Evolutionary conservation across 2,329 filamentous ascomycete species (phyloP).

Genomic region (Fusarium marasasianum): DNA sequence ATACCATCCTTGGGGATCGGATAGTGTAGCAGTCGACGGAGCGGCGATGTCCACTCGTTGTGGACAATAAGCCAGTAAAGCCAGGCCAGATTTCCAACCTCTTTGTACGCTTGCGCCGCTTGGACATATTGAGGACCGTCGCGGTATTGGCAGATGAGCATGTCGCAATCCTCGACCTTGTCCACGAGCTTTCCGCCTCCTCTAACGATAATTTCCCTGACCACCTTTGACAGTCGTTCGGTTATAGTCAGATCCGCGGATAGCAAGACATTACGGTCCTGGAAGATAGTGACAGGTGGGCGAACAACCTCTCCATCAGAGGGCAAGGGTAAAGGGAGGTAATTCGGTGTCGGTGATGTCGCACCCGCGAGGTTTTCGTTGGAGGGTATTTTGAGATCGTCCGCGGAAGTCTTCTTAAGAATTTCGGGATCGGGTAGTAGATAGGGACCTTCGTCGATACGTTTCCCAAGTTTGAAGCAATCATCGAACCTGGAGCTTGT

Average conservation of each 20-base stretch:
- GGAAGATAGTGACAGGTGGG: slow-evolving; percentile 76
- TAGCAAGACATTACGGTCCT: slow-evolving; percentile 80
- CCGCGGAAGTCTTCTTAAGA: slow-evolving; percentile 66
- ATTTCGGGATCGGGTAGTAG: slow-evolving; percentile 86
- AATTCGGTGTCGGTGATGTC: slow-evolving; percentile 59
- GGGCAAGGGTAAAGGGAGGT: slow-evolving; percentile 50
- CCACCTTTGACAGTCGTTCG: slow-evolving; percentile 69
- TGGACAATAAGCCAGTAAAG: slow-evolving; percentile 90
- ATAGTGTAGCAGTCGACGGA: slow-evolving; percentile 87
- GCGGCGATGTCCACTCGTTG: slow-evolving; percentile 87
- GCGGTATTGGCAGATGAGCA: slow-evolving; percentile 88
- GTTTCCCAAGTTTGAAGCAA: slow-evolving; percentile 90
- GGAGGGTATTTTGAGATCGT: slow-evolving; percentile 63
- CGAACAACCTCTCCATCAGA: slow-evolving; percentile 54
- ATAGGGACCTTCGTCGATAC: slow-evolving; percentile 90
- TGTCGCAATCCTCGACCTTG: slow-evolving; percentile 75
- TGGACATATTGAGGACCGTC: slow-evolving; percentile 80
- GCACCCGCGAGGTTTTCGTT: slow-evolving; percentile 75
- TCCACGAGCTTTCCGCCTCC: slow-evolving; percentile 77
- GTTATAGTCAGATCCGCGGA: slow-evolving; percentile 78
- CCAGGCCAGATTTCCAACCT: slow-evolving; percentile 94
- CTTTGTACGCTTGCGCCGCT: slow-evolving; percentile 80
- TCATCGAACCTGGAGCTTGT: slow-evolving; percentile 83
- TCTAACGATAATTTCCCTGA: slow-evolving; percentile 74
- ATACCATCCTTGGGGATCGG: slow-evolving; percentile 82